Evolutionary conservation across 768 basidiomycete species (phyloP).

Genomic region (Leucocoprinus sp.): DNA sequence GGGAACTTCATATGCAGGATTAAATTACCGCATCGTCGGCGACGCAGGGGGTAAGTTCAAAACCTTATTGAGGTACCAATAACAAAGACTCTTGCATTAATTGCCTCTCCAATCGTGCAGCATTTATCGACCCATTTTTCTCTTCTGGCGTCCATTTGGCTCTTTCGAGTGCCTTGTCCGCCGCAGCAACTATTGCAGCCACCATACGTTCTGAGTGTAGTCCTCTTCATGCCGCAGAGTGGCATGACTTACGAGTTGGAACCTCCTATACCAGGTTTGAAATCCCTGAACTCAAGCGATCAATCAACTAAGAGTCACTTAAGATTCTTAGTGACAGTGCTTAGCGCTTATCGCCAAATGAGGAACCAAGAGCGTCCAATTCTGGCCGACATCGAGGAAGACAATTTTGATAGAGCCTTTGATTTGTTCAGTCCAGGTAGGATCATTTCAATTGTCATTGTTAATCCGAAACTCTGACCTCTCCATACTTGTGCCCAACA

Average conservation of each 20-base stretch:
- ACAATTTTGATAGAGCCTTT: constrained; percentile 42
- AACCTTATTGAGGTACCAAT: neutral
- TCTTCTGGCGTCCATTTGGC: constrained; percentile 28
- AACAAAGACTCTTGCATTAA: neutral
- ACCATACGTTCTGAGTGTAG: constrained; percentile 23
- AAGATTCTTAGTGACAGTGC: constrained; percentile 39
- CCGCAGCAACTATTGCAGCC: constrained; percentile 27
- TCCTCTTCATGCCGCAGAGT: constrained; percentile 22
- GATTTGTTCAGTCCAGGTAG: constrained; percentile 30
- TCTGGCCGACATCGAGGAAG: constrained; percentile 34
- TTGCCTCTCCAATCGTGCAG: constrained; percentile 2
- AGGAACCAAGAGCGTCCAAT: constrained; percentile 30
- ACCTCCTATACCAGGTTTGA: constrained; percentile 27
- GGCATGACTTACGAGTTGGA: constrained; percentile 25
- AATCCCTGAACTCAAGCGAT: no score
- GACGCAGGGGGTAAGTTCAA: constrained; percentile 21
- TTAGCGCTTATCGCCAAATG: constrained; percentile 42
- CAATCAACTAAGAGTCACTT: no score
- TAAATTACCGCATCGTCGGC: constrained; percentile 23
- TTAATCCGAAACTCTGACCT: neutral
- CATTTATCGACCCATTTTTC: constrained; percentile 24
- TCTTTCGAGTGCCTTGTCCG: constrained; percentile 24
- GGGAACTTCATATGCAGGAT: constrained; percentile 23
- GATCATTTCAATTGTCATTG: neutral
- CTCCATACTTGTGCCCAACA: neutral